A percentile compares a stretch with the other conserved stretches of the same genome.
These are phyloP conservation scores for Lactarius sp. DNA, from an alignment of 768 basidiomycete genomes.

Conservation along the genomic window DNA sequence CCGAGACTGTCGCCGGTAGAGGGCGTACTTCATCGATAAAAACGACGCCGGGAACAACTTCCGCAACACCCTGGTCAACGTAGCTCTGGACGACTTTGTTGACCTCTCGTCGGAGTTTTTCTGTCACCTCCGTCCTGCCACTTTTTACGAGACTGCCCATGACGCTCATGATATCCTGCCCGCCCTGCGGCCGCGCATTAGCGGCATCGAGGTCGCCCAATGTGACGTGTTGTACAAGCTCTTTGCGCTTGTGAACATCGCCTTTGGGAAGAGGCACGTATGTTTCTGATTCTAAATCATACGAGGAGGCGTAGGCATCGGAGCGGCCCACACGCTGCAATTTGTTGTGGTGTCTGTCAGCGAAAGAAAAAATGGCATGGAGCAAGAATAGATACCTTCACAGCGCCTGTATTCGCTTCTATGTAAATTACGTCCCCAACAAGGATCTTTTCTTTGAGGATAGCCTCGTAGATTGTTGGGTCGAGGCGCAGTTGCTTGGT, in stretches of 20 bases:
- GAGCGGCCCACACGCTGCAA: conserved; percentile 88
- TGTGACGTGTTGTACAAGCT: conserved; percentile 92
- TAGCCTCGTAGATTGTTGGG: conserved; percentile 94
- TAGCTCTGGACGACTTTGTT: conserved; percentile 97
- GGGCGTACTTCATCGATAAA: conserved; percentile 92
- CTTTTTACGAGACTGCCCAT: conserved; percentile 91
- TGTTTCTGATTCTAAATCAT: conserved; percentile 96
- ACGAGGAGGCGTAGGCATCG: conserved; percentile 96
- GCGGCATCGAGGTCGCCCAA: conserved; percentile 94
- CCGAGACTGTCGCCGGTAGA: conserved; percentile 1
- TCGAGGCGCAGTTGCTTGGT: conserved; percentile 94
- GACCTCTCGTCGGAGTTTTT: conserved; percentile 91
- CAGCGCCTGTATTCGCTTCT: conserved; percentile 89
- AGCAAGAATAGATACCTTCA: conserved; percentile 62
- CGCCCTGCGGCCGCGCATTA: conserved; percentile 92
- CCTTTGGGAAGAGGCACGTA: conserved; percentile 97
- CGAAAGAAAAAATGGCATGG: not conserved
- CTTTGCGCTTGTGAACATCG: conserved; percentile 93
- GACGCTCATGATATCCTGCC: conserved; percentile 98
- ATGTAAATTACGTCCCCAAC: conserved; percentile 97
- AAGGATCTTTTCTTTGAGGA: conserved; percentile 94
- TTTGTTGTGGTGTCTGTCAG: conserved; percentile 1
- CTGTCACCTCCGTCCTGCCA: conserved; percentile 92
- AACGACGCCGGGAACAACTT: conserved; percentile 94
- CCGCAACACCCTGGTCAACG: conserved; percentile 97